phyloP scores from a whole-genome alignment of 2,329 filamentous ascomycete species.

The Ophiostoma novo-ulmi region DNA sequence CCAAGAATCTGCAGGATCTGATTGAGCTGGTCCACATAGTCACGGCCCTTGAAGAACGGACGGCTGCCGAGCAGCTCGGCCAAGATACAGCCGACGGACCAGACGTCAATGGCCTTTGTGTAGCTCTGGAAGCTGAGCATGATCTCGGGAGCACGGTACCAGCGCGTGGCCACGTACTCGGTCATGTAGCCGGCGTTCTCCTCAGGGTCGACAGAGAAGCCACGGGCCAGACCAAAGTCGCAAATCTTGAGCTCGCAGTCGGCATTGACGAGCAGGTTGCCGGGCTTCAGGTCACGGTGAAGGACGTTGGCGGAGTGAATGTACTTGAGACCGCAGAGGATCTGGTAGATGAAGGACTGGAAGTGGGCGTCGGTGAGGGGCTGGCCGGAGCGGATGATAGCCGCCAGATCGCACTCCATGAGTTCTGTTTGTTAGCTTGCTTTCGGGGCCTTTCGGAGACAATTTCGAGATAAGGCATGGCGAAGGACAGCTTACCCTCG shows the following conservation, averaged over 20 bases:
- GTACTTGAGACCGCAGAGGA: conserved; percentile 96
- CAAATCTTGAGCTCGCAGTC: conserved; percentile 99
- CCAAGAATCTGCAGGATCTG: conserved; percentile 98
- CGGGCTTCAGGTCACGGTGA: conserved; percentile 94
- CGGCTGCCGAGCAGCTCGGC: conserved; percentile 92
- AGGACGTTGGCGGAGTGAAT: conserved; percentile 98
- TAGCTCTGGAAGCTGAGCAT: conserved; percentile 99
- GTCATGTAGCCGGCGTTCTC: conserved; percentile 99
- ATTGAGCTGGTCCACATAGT: conserved; percentile 99
- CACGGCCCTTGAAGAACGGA: conserved; percentile 97
- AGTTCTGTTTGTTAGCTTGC: conserved; percentile 58
- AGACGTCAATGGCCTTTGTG: conserved; percentile 99
- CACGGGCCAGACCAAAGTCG: conserved; percentile 93
- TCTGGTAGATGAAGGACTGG: conserved; percentile 99
- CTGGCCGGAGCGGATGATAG: conserved; percentile 95
- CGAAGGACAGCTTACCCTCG: conserved; percentile 56
- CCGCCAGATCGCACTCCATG: conserved; percentile 98
- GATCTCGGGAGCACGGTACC: conserved; percentile 93
- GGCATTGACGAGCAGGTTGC: conserved; percentile 94
- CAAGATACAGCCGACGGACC: conserved; percentile 97
- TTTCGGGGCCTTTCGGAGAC: neutral
- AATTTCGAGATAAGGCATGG: too few species aligned
- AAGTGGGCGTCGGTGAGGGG: conserved; percentile 97
- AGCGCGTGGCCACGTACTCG: conserved; percentile 96
- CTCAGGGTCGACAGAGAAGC: conserved; percentile 94